These are phyloP conservation scores for Arthrobotrys megalospora DNA, from an alignment of 2,329 filamentous ascomycete species.

Conservation along the genomic window DNA sequence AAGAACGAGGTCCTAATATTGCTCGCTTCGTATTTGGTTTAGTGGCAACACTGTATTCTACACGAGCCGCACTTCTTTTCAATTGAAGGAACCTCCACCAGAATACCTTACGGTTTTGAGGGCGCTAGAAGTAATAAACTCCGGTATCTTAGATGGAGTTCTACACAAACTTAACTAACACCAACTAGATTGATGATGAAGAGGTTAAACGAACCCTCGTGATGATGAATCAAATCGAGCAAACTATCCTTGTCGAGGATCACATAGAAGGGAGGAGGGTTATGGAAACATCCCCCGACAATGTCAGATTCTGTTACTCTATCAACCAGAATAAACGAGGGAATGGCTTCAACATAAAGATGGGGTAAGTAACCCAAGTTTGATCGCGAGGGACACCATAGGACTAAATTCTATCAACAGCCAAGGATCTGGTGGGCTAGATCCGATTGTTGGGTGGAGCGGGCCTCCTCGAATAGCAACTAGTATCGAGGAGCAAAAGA, in stretches of 20 bases:
- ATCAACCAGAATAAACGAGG: conserved; percentile 75
- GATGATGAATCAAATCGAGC: conserved; percentile 86
- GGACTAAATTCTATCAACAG: conserved; percentile 32
- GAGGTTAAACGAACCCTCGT: conserved; percentile 85
- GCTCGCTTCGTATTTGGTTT: conserved; percentile 63
- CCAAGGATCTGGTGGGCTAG: conserved; percentile 63
- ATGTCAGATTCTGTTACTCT: conserved; percentile 81
- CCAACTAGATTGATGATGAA: conserved; percentile 79
- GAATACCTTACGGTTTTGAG: conserved; percentile 83
- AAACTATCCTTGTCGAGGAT: conserved; percentile 82
- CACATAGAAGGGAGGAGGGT: conserved; percentile 77
- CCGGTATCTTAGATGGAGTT: not conserved
- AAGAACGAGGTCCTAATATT: not conserved
- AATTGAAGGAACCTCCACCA: conserved; percentile 82
- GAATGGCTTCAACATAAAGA: conserved; percentile 74
- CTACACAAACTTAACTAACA: not conserved
- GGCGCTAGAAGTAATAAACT: conserved; percentile 74
- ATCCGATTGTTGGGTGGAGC: conserved; percentile 69
- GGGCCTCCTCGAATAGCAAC: conserved; percentile 82
- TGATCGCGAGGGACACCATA: not conserved
- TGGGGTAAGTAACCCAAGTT: conserved; percentile 67
- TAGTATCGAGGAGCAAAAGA: conserved; percentile 79
- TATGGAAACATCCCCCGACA: conserved; percentile 78
- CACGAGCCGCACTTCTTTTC: conserved; percentile 72
- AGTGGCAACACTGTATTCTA: conserved; percentile 76